Evolutionary conservation across 2,329 filamentous ascomycete species (phyloP), one percentile per base, ranked within the genome.

Genomic region (Tolypocladium tropicale): DNA sequence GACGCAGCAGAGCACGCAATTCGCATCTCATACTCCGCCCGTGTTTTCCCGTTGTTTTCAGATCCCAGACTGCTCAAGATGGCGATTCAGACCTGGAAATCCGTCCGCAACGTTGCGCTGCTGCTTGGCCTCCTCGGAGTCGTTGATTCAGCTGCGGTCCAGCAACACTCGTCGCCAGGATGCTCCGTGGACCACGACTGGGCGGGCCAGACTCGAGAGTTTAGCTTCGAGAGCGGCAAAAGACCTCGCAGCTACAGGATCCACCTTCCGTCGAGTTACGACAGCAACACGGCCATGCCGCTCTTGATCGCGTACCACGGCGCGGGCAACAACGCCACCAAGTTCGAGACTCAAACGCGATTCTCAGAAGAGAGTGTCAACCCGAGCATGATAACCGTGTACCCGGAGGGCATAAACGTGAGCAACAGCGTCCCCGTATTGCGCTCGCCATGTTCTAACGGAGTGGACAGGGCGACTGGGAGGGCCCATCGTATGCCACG

Each of bases 231-330:
- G 30, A 65, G 64, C 59, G 58, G 58, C 50, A 61, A 60, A 21
- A 52, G 57, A 2, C 54, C 30, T 4, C 58, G 63, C 5, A 55
- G 43, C 1, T 65, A 64, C 51, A 55, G 59, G 23, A 57, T 65
- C 2, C 62, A 65, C 46, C 56, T 65, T 16, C 64, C 64, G 6
- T 53, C 55, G 4, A 60, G 36, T 23, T 78, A 78, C 51, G 57
- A 70, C 37, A 25, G 63, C 7, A 64, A 63, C 33, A 64, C 61
- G 23, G 60, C 65, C 0, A 70, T 71, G 56, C 73, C 76, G 0
- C 60, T 78, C 2, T 70, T 80, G 11, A 64, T 80, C 11, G 76
- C 74, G 0, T 79, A 76, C 56, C 77, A 80, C 59, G 77, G 75
- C 4, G 67, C 68, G 0, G 70, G 66, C 50, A 68, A 70, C 33